phyloP scores from a whole-genome alignment of 192 early-diverging fungal genomes.

The Cladochytrium replicatum region DNA sequence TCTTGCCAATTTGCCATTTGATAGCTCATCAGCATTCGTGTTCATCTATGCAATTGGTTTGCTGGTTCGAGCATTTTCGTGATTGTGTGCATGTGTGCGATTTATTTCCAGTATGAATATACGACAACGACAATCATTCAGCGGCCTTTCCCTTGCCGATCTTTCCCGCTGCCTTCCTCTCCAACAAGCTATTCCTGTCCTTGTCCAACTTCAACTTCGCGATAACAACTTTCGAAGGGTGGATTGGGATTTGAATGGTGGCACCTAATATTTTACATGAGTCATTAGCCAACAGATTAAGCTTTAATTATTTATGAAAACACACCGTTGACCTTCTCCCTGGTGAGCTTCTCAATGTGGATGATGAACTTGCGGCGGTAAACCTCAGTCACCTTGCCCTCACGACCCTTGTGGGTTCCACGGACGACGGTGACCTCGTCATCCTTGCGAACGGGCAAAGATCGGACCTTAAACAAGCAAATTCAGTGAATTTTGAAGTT shows the following conservation, averaged over 20 bases:
- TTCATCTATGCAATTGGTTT: too few relatives aligned
- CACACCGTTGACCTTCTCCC: constrained; percentile 93
- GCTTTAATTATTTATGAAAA: constrained; percentile 6
- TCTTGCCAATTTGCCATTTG: too few relatives aligned
- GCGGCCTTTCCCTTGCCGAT: too few relatives aligned
- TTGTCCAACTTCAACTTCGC: constrained; percentile 92
- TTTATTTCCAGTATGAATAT: too few relatives aligned
- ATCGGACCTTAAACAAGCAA: constrained; percentile 54
- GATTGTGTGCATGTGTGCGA: too few relatives aligned
- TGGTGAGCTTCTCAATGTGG: constrained; percentile 92
- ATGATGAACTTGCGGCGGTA: constrained; percentile 99
- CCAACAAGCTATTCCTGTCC: constrained; percentile 84
- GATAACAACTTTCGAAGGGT: constrained; percentile 98
- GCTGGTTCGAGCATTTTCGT: too few relatives aligned
- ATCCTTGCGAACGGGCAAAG: constrained; percentile 93
- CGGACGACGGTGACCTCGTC: constrained; percentile 96
- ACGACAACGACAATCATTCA: too few relatives aligned
- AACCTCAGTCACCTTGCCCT: constrained; percentile 91
- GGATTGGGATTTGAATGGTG: constrained; percentile 82
- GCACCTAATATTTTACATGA: constrained; percentile 30
- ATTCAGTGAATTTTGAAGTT: not conserved
- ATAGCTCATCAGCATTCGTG: too few relatives aligned
- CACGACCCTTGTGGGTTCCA: constrained; percentile 92
- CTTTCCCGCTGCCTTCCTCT: too few relatives aligned
- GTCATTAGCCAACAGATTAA: not conserved